Base-by-base conservation (phyloP, 177 flowering plant species). In the Telopea speciosissima region DNA sequence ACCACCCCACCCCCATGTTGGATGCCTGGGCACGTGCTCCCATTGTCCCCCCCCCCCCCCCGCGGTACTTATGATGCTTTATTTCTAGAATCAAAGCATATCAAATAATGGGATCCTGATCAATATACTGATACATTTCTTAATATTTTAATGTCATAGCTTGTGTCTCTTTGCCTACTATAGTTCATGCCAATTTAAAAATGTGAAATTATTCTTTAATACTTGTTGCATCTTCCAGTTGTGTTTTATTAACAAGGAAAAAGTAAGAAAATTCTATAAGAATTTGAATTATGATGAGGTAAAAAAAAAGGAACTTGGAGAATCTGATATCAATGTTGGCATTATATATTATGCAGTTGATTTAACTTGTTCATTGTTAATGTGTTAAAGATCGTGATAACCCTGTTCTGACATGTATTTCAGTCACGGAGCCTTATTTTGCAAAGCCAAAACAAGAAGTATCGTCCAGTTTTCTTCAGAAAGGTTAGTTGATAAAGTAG, bases 351-450 rank as follows among this genome's bases (percentile, higher is more conserved):
- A 28, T 28, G 4, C 3, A 28, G 31, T 28, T 28, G 31, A 28
- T 28, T 28, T 28, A 28, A 28, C 31, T 28, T 28, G 31, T 28
- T 28, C 2, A 36, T 36, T 36, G 40, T 36, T 5, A 36, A 36
- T 8, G 6, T 36, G 0, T 36, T 8, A 36, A 3, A 36, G 9
- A 4, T 36, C 6, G 40, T 36, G 40, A 36, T 36, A 36, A 8
- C 40, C 9, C 8, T 36, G 40, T 36, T 36, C 9, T 36, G 9
- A 2, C 31, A 28, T 74, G 63, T 13, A 26, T 76, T 82, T 67
- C 86, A 91, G 98, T 87, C 97, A 28, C 84, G 73, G 77, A 90
- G 97, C 79, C 82, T 91, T 87, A 68, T 89, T 12, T 70, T 93
- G 78, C 80, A 78, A 75, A 85, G 88, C 80, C 77, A 83, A 52